These are phyloP conservation scores for Rhamnella rubrinervis DNA, from an alignment of 331 rosid species.

Conservation along the genomic window DNA sequence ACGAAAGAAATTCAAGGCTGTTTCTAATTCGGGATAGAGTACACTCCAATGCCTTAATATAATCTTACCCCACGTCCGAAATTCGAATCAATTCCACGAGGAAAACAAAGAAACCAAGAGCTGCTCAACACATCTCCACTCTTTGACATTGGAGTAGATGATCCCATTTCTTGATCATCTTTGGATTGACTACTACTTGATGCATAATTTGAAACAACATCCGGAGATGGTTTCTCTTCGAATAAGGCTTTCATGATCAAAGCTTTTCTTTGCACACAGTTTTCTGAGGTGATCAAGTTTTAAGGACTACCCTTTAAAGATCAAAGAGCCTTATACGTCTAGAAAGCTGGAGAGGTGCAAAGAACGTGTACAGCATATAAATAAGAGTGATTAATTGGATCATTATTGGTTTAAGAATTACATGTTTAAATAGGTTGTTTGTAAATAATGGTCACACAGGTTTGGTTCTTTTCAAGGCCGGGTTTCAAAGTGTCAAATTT, in stretches of 20 bases:
- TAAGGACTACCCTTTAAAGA: background rate
- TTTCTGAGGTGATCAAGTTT: too few relatives aligned
- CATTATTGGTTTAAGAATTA: constrained; percentile 24
- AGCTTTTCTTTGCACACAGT: constrained; percentile 2
- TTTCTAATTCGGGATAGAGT: background rate
- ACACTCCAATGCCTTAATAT: background rate
- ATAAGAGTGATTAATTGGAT: constrained; percentile 14
- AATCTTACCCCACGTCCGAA: constrained; percentile 53
- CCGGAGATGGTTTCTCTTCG: constrained; percentile 43
- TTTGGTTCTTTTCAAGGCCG: constrained; percentile 16
- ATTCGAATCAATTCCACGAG: constrained; percentile 32
- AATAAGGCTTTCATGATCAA: constrained; percentile 45
- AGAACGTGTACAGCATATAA: constrained; percentile 35
- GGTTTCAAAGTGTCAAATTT: constrained; percentile 3
- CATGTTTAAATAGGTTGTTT: constrained; percentile 34
- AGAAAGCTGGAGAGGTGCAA: constrained; percentile 28
- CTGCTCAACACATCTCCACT: constrained; percentile 23
- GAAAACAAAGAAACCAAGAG: constrained; percentile 21
- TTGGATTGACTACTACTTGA: constrained; percentile 38
- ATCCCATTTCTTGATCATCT: constrained; percentile 50
- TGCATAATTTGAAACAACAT: constrained; percentile 31
- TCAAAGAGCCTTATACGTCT: constrained; percentile 9
- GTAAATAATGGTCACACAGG: constrained; percentile 34
- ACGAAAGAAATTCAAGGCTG: background rate
- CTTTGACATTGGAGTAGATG: constrained; percentile 27